Conservation (phyloP, 257 asterid species). For the Nyctanthes arbortristis region DNA sequence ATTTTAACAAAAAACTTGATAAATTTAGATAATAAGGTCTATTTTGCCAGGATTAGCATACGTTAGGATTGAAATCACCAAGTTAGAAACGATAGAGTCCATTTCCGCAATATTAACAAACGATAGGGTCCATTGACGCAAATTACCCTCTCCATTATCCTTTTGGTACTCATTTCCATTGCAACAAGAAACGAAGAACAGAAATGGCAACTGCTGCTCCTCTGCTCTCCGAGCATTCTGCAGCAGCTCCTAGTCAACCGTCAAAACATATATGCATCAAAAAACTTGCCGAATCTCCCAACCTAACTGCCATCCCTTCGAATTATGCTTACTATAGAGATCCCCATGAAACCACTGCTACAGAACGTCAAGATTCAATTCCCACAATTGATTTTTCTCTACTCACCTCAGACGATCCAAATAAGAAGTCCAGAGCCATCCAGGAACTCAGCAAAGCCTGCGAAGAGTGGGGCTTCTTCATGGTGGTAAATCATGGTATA, state of each 20-base stretch:
- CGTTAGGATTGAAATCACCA: too few species aligned
- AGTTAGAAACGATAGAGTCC: too few species aligned
- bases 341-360: constrained; percentile 29
- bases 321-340: constrained; percentile 36
- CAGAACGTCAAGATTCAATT: constrained; percentile 36
- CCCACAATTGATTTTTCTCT: constrained; percentile 50
- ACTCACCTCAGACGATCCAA: constrained; percentile 37
- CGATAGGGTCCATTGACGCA: too few species aligned
- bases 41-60: too few species aligned
- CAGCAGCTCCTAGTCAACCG: constrained; percentile 1
- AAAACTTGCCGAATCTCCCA: constrained; percentile 37
- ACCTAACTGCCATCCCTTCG: constrained; percentile 46
- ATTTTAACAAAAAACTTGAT: too few species aligned
- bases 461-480: constrained; percentile 67
- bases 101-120: too few species aligned
- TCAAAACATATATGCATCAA: constrained; percentile 33
- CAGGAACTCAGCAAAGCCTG: constrained; percentile 47
- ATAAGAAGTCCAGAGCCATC: constrained; percentile 41
- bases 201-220: too few species aligned
- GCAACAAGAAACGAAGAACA: too few species aligned
- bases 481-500: constrained; percentile 78
- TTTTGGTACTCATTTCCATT: too few species aligned
- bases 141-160: too few species aligned
- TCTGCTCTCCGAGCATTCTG: too few species aligned
- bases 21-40: too few species aligned